phyloP scores from a whole-genome alignment of 805 yeast genomes.

The Wickerhamiella shivajii region DNA sequence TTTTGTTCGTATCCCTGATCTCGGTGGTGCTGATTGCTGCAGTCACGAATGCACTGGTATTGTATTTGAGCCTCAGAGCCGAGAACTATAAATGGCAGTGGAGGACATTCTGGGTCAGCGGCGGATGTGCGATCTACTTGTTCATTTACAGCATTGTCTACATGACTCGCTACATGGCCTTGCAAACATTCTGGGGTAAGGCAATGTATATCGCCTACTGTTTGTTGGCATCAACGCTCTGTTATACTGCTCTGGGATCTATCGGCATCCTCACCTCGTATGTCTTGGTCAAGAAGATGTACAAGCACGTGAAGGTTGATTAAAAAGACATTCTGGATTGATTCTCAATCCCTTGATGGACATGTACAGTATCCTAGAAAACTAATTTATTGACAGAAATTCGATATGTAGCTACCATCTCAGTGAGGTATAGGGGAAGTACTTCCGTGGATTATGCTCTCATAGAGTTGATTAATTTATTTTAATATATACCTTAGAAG shows the following conservation, averaged over 20 bases:
- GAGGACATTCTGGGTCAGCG: conserved; percentile 77
- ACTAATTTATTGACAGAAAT: too few relatives aligned
- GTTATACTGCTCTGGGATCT: conserved; percentile 76
- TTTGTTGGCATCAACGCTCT: conserved; percentile 46
- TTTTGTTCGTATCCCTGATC: conserved; percentile 75
- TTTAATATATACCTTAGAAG: too few relatives aligned
- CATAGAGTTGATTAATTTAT: too few relatives aligned
- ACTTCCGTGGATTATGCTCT: too few relatives aligned
- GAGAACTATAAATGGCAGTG: conserved; percentile 98
- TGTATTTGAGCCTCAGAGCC: conserved; percentile 70
- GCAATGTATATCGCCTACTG: conserved; percentile 78
- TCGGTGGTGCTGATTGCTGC: conserved; percentile 71
- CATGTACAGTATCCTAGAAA: too few relatives aligned
- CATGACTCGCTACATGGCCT: conserved; percentile 34
- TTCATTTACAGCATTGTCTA: conserved; percentile 65
- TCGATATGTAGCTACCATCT: too few relatives aligned
- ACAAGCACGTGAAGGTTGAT: conserved; percentile 76
- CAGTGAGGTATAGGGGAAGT: too few relatives aligned
- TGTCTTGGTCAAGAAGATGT: conserved; percentile 63
- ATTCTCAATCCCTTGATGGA: too few relatives aligned
- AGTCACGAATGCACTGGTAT: conserved; percentile 62
- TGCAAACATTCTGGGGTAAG: conserved; percentile 62
- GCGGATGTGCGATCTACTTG: conserved; percentile 76
- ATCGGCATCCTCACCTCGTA: conserved; percentile 69
- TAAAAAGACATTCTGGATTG: too few relatives aligned